Percentiles rank a stretch among this genome's conserved stretches.
Evolutionary conservation across 495 filamentous ascomycete species (phyloP).

Genomic region (Lophium mytilinum): DNA sequence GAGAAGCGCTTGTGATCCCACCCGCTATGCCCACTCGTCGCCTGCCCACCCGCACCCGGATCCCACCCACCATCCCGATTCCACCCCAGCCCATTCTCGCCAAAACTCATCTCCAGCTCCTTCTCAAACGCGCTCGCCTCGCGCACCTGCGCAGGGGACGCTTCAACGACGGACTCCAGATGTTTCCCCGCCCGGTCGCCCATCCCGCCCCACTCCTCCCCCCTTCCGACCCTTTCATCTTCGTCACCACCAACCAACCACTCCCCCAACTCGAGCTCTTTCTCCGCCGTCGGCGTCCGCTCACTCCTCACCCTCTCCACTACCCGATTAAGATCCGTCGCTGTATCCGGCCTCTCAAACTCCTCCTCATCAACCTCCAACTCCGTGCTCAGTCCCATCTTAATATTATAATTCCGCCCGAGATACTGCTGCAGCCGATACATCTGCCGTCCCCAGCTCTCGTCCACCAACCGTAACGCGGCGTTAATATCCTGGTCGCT

Average conservation of each 20-base stretch:
- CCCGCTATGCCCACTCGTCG: too few relatives aligned
- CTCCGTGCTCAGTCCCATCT: conserved; percentile 35
- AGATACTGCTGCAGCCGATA: conserved; percentile 51
- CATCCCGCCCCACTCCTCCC: not conserved
- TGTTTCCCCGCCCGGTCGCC: not conserved
- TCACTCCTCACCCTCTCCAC: conserved; percentile 32
- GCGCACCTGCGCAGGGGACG: too few relatives aligned
- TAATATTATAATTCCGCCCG: conserved; percentile 52
- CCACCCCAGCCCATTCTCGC: conserved; percentile 2
- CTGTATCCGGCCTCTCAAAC: conserved; percentile 29
- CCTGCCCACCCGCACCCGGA: too few relatives aligned
- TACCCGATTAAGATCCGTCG: conserved; percentile 27
- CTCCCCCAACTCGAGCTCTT: conserved; percentile 25
- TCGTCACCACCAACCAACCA: not conserved
- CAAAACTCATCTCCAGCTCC: conserved; percentile 20
- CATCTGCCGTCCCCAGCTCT: conserved; percentile 56
- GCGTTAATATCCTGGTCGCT: conserved; percentile 36
- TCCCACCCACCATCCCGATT: too few relatives aligned
- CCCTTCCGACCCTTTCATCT: not conserved
- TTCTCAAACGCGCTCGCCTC: conserved; percentile 11
- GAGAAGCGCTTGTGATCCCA: too few relatives aligned
- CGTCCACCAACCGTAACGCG: conserved; percentile 45
- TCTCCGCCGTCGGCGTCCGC: conserved; percentile 33
- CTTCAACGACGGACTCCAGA: conserved; percentile 14
- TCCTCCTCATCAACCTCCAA: conserved; percentile 32